phyloP scores from a whole-genome alignment of 2,329 filamentous ascomycete species.

The Diaporthe vexans region DNA sequence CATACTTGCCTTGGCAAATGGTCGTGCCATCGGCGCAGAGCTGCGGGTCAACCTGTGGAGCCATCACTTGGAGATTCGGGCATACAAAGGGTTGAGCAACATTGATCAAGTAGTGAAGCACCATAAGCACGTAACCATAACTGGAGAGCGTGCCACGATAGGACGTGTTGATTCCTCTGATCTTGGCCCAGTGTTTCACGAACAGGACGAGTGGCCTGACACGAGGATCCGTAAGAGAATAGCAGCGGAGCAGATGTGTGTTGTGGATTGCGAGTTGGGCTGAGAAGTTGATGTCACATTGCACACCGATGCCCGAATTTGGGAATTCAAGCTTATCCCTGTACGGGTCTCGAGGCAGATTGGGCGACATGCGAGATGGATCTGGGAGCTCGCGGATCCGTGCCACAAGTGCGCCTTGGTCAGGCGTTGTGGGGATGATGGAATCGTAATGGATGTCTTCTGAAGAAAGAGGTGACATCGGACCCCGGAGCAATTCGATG shows the following conservation, averaged over 20 bases:
- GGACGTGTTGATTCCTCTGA: conserved; percentile 86
- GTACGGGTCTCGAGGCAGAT: conserved; percentile 68
- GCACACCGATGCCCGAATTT: conserved; percentile 82
- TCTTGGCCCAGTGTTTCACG: conserved; percentile 92
- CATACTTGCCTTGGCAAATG: conserved; percentile 74
- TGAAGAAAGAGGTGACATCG: conserved; percentile 47
- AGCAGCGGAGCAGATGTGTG: conserved; percentile 85
- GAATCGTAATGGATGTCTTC: conserved; percentile 48
- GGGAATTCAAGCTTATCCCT: conserved; percentile 81
- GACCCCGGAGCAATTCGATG: conserved; percentile 62
- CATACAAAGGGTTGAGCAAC: conserved; percentile 84
- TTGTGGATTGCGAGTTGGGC: conserved; percentile 88
- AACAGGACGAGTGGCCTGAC: conserved; percentile 86
- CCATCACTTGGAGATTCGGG: conserved; percentile 81
- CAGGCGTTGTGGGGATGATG: conserved; percentile 55
- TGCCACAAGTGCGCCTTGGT: conserved; percentile 53
- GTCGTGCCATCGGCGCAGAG: conserved; percentile 57
- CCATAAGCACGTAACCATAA: conserved; percentile 94
- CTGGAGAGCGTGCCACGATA: conserved; percentile 90
- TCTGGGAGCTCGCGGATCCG: conserved; percentile 62
- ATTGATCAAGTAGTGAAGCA: conserved; percentile 91
- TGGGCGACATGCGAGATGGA: conserved; percentile 63
- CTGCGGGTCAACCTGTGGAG: conserved; percentile 57
- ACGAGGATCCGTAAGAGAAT: conserved; percentile 82
- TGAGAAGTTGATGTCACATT: conserved; percentile 93